Base-by-base conservation (phyloP, 164 flowering plant species). In the Warburgia ugandensis region DNA sequence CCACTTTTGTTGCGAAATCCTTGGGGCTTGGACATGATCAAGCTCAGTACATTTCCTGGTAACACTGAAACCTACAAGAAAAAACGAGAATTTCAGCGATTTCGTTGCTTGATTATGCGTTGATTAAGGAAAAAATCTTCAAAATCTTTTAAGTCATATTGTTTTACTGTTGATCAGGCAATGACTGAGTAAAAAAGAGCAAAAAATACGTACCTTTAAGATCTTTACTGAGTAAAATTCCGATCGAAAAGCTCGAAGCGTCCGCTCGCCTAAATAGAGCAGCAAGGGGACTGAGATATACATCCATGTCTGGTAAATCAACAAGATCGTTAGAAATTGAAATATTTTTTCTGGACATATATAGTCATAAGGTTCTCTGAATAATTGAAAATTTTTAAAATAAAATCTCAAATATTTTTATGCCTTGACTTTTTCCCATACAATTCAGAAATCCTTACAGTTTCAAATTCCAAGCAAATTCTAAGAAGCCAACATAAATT, bases 1-100 rank as follows among this genome's bases (percentile, higher is more conserved):
- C 99, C 99, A 50, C 99, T 92, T 60, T 64, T 88, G 61, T 88
- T 88, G 63, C 71, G 85, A 55, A 92, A 84, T 46, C 95, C 87
- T 17, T 65, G 67, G 26, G 96, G 99, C 71, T 82, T 87, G 25
- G 91, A 74, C 89, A 86, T 76, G 47, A 74, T 52, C 53, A 92
- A 58, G 77, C 80, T 78, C 55, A 92, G 72, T n/a, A 88, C 99
- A 42, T 66, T 74, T 52, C 99, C 99, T 46, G 96, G 99, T 45
- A 87, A 73, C 44, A 80, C 78, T 28, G 88, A 69, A 42, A 79
- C 88, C 96, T 92, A 75, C 22, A 32, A 7, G 9, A 8, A 43
- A 59, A 38, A 13, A 57, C 26, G 16, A n/a, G n/a, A n/a, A n/a
- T n/a, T n/a, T n/a, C n/a, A n/a, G n/a, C n/a, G n/a, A n/a, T n/a